A percentile compares a stretch with the other conserved stretches of the same genome.
These are phyloP conservation scores for Epichloe sylvatica DNA, from an alignment of 2,329 filamentous ascomycete species.

Conservation along the genomic window DNA sequence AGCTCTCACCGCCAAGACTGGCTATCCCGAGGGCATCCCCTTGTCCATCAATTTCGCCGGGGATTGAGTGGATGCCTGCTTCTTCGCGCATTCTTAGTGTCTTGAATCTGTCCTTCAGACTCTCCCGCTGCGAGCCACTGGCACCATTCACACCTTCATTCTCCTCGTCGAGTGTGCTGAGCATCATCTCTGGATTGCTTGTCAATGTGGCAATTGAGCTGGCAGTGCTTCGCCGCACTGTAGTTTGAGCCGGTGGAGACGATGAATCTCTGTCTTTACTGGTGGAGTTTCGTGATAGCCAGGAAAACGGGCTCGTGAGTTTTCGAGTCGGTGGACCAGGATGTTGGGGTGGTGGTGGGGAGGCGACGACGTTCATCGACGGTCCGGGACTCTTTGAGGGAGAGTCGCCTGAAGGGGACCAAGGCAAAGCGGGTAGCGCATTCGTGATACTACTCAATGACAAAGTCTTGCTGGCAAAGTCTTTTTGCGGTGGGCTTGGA, in stretches of 20 bases:
- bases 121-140: constrained; percentile 39
- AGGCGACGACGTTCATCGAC: constrained; percentile 18
- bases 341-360: constrained; percentile 15
- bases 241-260: constrained; percentile 35
- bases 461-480: constrained; percentile 38
- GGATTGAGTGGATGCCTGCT: constrained; percentile 37
- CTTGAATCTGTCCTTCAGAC: constrained; percentile 67
- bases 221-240: constrained; percentile 54
- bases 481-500: constrained; percentile 20
- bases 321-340: constrained; percentile 43
- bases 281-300: constrained; percentile 58
- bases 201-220: constrained; percentile 66
- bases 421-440: constrained; percentile 58
- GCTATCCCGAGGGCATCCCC: constrained; percentile 14
- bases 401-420: constrained; percentile 45
- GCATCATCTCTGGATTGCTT: constrained; percentile 70
- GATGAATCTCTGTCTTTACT: constrained; percentile 43
- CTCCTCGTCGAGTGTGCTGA: constrained; percentile 64
- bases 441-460: constrained; percentile 59
- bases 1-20: constrained; percentile 13
- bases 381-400: constrained; percentile 31
- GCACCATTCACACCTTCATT: constrained; percentile 34
- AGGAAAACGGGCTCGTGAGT: constrained; percentile 76
- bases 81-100: constrained; percentile 63
- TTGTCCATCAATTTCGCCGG: constrained; percentile 40